Evolutionary conservation across 371 early-diverging fungal species (phyloP), one percentile per base, ranked within the genome.

Genomic region (Coemansia sp.): DNA sequence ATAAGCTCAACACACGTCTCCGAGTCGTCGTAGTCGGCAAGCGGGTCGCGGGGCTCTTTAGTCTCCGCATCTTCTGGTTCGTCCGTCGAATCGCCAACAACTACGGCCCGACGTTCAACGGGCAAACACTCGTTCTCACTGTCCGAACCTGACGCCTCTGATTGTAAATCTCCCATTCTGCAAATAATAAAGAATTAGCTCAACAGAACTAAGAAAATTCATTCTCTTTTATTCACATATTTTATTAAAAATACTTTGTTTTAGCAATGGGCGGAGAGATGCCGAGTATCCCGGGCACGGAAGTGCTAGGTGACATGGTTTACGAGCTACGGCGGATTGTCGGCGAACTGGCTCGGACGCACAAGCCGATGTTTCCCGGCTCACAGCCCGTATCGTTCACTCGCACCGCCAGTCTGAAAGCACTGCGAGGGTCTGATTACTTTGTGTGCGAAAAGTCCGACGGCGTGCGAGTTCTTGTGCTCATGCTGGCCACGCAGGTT

Each of bases 391-490:
- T 98, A 5, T 91, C 93, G 64, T 94, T 99, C 79, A 86, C 86
- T 33, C 75, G 84, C 5, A 63, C 78, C 3, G 89, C 91, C 57
- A 77, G 95, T 3, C 14, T 68, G 4, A 23, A 58, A 1, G 59
- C 61, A 42, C 68, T 77, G 14, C 54, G 65, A 23, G 4, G 12
- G 11, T 7, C 39, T 2, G 64, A 85, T 84, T 99, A 94, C 79
- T 94, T 90, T 82, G 98, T 98, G 14, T 93, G 95, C 75, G 99
- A 99, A 80, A 99, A 99, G 79, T 94, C 96, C 8, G 99, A 99
- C 84, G 99, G 99, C 23, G 87, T 95, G 5, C 89, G 99, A 20
- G 94, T 91, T 53, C 84, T 99, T 1, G 83, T 96, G 48, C 85
- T 89, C 39, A 83, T 92, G 56, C 77, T 83, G 3, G 66, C 80